These are phyloP conservation scores for Coemansia sp. DNA, from an alignment of 192 early-diverging fungal species.

Conservation along the genomic window DNA sequence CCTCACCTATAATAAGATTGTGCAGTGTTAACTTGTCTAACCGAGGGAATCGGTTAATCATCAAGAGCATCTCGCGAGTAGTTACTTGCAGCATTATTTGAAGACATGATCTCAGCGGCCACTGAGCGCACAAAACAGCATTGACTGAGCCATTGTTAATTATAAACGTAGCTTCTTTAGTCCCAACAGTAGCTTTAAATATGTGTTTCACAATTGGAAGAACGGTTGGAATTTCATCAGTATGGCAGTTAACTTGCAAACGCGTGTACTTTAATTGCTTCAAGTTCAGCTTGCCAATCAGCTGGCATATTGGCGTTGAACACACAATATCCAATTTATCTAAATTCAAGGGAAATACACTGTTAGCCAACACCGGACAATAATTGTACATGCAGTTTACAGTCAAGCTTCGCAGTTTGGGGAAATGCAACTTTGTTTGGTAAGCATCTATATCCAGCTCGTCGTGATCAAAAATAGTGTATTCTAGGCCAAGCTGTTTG, in stretches of 20 bases:
- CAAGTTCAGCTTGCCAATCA: background rate
- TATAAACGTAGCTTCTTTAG: background rate
- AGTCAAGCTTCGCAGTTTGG: background rate
- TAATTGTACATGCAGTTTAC: background rate
- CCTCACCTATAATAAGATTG: background rate
- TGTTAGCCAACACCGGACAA: conserved; percentile 5
- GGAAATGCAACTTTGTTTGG: background rate
- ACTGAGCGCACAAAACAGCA: background rate
- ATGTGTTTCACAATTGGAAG: background rate
- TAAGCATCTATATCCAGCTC: background rate
- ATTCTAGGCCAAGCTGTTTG: background rate
- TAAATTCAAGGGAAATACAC: background rate
- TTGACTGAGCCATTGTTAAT: background rate
- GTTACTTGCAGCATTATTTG: background rate
- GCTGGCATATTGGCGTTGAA: background rate
- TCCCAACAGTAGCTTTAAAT: background rate
- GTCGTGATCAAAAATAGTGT: background rate
- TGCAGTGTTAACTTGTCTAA: background rate
- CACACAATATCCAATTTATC: conserved; percentile 8
- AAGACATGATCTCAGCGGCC: background rate
- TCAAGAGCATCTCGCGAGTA: background rate
- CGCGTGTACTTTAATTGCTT: background rate
- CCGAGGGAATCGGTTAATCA: background rate
- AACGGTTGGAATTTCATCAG: background rate
- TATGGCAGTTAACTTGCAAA: background rate